These are phyloP conservation scores for Ophiostoma quercus DNA, from an alignment of 2,329 filamentous ascomycete species.

Conservation along the genomic window DNA sequence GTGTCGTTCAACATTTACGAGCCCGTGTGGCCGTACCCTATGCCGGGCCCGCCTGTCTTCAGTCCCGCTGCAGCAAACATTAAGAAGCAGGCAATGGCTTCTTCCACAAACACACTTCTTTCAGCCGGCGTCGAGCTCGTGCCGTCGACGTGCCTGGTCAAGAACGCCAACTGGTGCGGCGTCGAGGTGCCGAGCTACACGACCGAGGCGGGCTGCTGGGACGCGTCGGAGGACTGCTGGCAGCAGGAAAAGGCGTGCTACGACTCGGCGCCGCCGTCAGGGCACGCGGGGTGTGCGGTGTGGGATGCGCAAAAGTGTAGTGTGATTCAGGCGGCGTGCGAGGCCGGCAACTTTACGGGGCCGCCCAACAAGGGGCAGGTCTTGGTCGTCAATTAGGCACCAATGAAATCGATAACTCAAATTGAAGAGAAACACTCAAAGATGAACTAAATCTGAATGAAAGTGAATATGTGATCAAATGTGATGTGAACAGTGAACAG, in stretches of 20 bases:
- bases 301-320: slow-evolving; percentile 61
- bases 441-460: background rate
- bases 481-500: background rate
- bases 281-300: slow-evolving; percentile 52
- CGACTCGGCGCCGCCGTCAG: slow-evolving; percentile 52
- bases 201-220: slow-evolving; percentile 56
- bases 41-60: slow-evolving; percentile 55
- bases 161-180: slow-evolving; percentile 70
- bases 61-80: slow-evolving; percentile 33
- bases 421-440: too few relatives aligned
- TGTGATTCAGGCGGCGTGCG: slow-evolving; percentile 42
- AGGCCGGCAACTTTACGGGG: slow-evolving; percentile 41
- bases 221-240: slow-evolving; percentile 51
- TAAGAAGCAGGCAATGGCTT: background rate
- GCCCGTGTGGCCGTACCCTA: slow-evolving; percentile 50
- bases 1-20: slow-evolving; percentile 56
- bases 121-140: slow-evolving; percentile 42
- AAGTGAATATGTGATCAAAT: background rate
- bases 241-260: slow-evolving; percentile 57
- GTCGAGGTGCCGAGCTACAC: slow-evolving; percentile 54
- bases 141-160: slow-evolving; percentile 53
- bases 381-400: slow-evolving; percentile 34
- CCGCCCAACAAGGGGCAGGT: slow-evolving; percentile 43
- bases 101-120: background rate
- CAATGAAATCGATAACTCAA: background rate